Percentiles rank a stretch among this genome's conserved stretches.
phyloP scores from a whole-genome alignment of 805 yeast genomes.

The Clavispora carvajalis region DNA sequence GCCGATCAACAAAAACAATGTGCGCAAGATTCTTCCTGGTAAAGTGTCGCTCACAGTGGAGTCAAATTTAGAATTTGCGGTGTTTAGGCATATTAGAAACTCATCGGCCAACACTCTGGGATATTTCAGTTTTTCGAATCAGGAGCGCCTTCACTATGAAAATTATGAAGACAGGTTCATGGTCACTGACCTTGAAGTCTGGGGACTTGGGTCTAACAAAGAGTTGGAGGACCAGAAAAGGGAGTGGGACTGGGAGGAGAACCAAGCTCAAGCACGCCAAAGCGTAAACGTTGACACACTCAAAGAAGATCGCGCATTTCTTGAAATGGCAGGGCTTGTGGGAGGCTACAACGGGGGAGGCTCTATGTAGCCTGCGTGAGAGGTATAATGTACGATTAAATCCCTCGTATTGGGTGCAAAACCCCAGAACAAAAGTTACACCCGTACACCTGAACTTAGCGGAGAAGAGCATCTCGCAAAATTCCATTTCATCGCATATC shows the following conservation, averaged over 20 bases:
- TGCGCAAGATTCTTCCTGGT: slow-evolving; percentile 55
- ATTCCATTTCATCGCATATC: neutral
- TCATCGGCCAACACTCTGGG: slow-evolving; percentile 14
- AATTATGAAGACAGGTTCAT: slow-evolving; percentile 65
- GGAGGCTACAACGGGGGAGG: slow-evolving; percentile 47
- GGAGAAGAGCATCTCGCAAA: slow-evolving; percentile 4
- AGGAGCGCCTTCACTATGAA: slow-evolving; percentile 9
- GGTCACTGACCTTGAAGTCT: slow-evolving; percentile 76
- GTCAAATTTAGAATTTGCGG: slow-evolving; percentile 71
- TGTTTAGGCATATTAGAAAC: slow-evolving; percentile 62
- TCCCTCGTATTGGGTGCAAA: slow-evolving; percentile 1
- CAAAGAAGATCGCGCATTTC: slow-evolving; percentile 78
- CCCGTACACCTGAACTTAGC: slow-evolving; percentile 1
- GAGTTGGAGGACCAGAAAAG: slow-evolving; percentile 72
- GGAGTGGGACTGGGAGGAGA: slow-evolving; percentile 88
- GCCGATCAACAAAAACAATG: slow-evolving; percentile 47
- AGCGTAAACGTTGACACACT: slow-evolving; percentile 58
- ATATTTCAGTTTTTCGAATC: slow-evolving; percentile 24
- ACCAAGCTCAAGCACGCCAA: slow-evolving; percentile 76
- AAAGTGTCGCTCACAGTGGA: slow-evolving; percentile 78
- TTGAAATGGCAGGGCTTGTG: slow-evolving; percentile 74
- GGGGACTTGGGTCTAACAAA: slow-evolving; percentile 83
- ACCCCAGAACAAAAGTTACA: neutral
- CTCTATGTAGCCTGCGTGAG: neutral
- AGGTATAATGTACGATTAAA: neutral